Base-by-base conservation (phyloP, 139 green algal genomes). In the Coccomyxa sp. region DNA sequence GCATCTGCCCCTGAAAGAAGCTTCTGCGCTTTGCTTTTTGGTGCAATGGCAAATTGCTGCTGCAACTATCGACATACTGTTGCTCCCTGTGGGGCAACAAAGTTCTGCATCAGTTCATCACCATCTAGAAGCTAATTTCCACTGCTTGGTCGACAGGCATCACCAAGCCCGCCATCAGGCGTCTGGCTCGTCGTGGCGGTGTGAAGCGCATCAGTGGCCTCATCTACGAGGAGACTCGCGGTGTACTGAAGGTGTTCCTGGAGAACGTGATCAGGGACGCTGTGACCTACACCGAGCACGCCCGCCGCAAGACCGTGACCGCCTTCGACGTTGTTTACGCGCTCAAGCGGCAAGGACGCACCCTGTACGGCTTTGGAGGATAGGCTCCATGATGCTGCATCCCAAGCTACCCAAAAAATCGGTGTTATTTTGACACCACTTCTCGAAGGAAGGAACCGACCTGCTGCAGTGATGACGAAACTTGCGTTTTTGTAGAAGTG, bases 251-350 rank as follows among this genome's bases (percentile, higher is more conserved):
- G 91, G 92, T 95, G 76, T 97, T 97, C 90, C 90, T 97, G 76
- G 93, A 97, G 90, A 96, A 95, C 87, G 93, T 97, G 57, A 94
- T 96, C 87, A 90, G 95, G 82, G 95, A 98, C 87, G 93, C 95
- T 32, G 96, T 98, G 27, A 98, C 95, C 86, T 98, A 98, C 93
- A 98, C 95, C 71, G 95, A 98, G 95, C 95, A 98, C 93, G 95
- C 95, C 75, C 90, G 94, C 85, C 91, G 95, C 82, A 98, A 98
- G 94, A 98, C 95, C 45, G 95, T 98, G 57, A 98, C 95, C 66
- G 95, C 95, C 60, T 95, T 98, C 90, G 95, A 98, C 85, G 94
- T 98, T 11, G 95, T 98, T 18, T 98, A 98, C 88, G 94, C 95
- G 51, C 93, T 98, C 87, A 98, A 98, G 93, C 90, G 95, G 82